Base-by-base conservation (phyloP, 805 yeast species). In the Candida stauntonica region DNA sequence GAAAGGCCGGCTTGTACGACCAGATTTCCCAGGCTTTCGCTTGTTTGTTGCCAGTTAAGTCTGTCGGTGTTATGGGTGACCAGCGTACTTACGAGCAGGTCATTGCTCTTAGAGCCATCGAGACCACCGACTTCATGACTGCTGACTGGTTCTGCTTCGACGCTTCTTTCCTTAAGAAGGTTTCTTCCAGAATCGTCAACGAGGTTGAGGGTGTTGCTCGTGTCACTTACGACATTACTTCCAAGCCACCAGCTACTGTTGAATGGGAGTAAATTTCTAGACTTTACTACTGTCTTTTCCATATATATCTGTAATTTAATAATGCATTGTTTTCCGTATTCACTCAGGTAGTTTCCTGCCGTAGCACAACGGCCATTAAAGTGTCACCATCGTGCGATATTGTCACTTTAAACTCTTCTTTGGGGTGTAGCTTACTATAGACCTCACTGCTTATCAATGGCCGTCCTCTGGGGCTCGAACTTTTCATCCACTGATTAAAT, bases 11-110 rank as follows among this genome's bases (percentile, higher is more conserved):
- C 43, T 70, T 93, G 55, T 93, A 93, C 72, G 75, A 83, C 60
- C 70, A 91, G 59, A 93, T 93, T 53, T 84, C 97, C 32, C 99
- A 93, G 71, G 99, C 99, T 15, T 93, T 93, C 61, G 99, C 99
- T 42, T 88, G 94, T 50, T 73, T 93, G 55, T 74, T 93, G 59
- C 99, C 99, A 14, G 99, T 93, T 52, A 89, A 88, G 70, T 86
- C 97, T 38, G 99, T 93, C 41, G 99, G 99, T 72, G 99, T 93
- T 50, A 86, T 87, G 96, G 99, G 99, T 61, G 99, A 93, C 68
- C 95, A 93, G 74, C 84, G 99, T 73, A 87, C 97, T 44, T 93
- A 93, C 63, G 99, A 93, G 66, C 99, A 93, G 72, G 99, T 93
- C 47, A 93, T 93, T 71, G 99, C 99, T 34, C 77, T 93, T 62